These are phyloP conservation scores for Cercophora scortea DNA, from an alignment of 495 filamentous ascomycete genomes.

Conservation along the genomic window DNA sequence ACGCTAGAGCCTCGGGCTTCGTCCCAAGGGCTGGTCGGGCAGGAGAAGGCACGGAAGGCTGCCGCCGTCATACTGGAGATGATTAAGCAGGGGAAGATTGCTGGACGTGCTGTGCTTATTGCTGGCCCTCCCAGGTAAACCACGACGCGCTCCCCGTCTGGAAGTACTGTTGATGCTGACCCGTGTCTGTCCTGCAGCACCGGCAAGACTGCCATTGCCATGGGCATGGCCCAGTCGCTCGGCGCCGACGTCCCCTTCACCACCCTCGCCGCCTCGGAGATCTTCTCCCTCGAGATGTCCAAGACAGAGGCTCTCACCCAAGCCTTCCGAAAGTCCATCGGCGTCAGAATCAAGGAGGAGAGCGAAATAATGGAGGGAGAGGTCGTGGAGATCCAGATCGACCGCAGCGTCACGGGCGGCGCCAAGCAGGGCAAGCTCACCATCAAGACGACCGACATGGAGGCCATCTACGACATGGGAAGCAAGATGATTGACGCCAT, in stretches of 20 bases:
- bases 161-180: slow-evolving; percentile 2
- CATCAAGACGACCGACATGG: slow-evolving; percentile 99
- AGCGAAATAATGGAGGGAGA: slow-evolving; percentile 99
- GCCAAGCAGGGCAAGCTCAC: slow-evolving; percentile 98
- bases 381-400: slow-evolving; percentile 98
- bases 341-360: slow-evolving; percentile 94
- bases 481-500: slow-evolving; percentile 99
- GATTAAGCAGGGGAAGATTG: slow-evolving; percentile 98
- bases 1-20: slow-evolving; percentile 75
- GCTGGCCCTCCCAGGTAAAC: slow-evolving; percentile 70
- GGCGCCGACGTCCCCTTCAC: slow-evolving; percentile 94
- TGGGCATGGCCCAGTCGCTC: slow-evolving; percentile 96
- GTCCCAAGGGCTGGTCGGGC: slow-evolving; percentile 96
- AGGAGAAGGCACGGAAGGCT: slow-evolving; percentile 92
- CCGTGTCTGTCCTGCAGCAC: slow-evolving; percentile 46
- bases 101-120: slow-evolving; percentile 88
- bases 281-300: slow-evolving; percentile 97
- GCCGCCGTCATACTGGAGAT: slow-evolving; percentile 94
- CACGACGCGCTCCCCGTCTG: slow-evolving; percentile 19
- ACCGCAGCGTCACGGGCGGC: slow-evolving; percentile 90
- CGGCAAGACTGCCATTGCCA: slow-evolving; percentile 96
- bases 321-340: slow-evolving; percentile 95
- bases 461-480: slow-evolving; percentile 98
- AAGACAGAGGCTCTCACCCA: slow-evolving; percentile 98
- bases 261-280: slow-evolving; percentile 88